Conservation (phyloP, 257 asterid genomes). For the Solanum bukasovii region DNA sequence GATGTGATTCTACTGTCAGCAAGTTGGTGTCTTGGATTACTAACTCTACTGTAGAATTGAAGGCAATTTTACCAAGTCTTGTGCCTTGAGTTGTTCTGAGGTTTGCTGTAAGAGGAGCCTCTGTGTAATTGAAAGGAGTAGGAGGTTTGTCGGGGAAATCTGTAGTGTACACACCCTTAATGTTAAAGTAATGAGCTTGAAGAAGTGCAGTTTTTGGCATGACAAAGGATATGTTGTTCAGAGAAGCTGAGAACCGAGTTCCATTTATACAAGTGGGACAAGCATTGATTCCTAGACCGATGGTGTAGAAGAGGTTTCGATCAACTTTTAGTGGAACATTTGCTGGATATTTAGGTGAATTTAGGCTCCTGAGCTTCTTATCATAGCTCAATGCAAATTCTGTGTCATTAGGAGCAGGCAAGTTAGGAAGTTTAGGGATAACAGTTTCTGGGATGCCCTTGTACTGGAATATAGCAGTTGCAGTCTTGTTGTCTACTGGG, state of each 20-base stretch:
- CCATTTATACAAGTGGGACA: conserved; percentile 31
- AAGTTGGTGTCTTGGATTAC: conserved; percentile 30
- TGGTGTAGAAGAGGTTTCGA: conserved; percentile 34
- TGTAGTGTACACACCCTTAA: conserved; percentile 15
- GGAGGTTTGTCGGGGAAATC: conserved; percentile 26
- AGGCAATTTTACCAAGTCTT: conserved; percentile 11
- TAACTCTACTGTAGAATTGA: conserved; percentile 10
- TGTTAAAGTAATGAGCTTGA: not conserved
- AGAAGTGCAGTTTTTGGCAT: conserved; percentile 21
- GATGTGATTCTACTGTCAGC: conserved; percentile 1
- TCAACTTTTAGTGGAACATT: conserved; percentile 38
- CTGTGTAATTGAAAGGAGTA: conserved; percentile 14
- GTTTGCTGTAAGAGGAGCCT: conserved; percentile 27
- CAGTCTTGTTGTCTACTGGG: conserved; percentile 41
- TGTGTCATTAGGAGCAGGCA: conserved; percentile 36
- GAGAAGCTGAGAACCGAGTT: conserved; percentile 20
- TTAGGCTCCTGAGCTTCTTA: conserved; percentile 29
- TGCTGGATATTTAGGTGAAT: conserved; percentile 28
- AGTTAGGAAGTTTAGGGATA: conserved; percentile 15
- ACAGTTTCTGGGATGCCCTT: conserved; percentile 24
- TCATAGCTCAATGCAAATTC: conserved; percentile 25
- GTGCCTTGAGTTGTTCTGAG: conserved; percentile 12
- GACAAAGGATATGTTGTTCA: conserved; percentile 28
- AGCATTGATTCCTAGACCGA: conserved; percentile 38
- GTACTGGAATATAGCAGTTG: conserved; percentile 40